phyloP scores from a whole-genome alignment of 140 eudicot species.

The Anethum foeniculum region DNA sequence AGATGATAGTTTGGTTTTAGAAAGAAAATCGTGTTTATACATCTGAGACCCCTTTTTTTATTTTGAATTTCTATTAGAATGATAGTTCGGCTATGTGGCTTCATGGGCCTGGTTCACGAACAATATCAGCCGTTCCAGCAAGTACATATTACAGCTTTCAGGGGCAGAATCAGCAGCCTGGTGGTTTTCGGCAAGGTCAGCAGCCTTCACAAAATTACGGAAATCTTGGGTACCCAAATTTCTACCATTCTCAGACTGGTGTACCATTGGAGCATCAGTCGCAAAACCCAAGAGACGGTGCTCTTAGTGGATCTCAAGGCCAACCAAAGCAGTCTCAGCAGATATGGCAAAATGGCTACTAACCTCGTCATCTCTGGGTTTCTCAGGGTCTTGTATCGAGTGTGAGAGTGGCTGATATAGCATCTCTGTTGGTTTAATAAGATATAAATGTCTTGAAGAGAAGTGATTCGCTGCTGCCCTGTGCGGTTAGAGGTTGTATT shows the following conservation, averaged over 20 bases:
- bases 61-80: constrained; percentile 23
- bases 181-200: constrained; percentile 77
- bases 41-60: not conserved
- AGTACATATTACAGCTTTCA: constrained; percentile 75
- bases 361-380: constrained; percentile 26
- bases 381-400: constrained; percentile 53
- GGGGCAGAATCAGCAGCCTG: constrained; percentile 73
- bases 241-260: constrained; percentile 61
- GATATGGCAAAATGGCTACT: constrained; percentile 79
- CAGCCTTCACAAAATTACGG: constrained; percentile 74
- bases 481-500: constrained; percentile 64
- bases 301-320: constrained; percentile 51
- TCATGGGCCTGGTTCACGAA: constrained; percentile 81
- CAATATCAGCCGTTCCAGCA: constrained; percentile 64
- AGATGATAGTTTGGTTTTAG: not conserved
- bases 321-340: constrained; percentile 88
- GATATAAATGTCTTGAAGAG: constrained; percentile 13
- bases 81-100: constrained; percentile 74
- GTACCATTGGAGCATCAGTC: constrained; percentile 58
- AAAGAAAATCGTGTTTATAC: not conserved
- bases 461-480: constrained; percentile 49
- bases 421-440: not conserved
- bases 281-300: constrained; percentile 60
- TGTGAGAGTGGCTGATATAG: constrained; percentile 39
- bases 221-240: constrained; percentile 58